Conservation (phyloP, 805 yeast species). For the Candida coleopterorum region DNA sequence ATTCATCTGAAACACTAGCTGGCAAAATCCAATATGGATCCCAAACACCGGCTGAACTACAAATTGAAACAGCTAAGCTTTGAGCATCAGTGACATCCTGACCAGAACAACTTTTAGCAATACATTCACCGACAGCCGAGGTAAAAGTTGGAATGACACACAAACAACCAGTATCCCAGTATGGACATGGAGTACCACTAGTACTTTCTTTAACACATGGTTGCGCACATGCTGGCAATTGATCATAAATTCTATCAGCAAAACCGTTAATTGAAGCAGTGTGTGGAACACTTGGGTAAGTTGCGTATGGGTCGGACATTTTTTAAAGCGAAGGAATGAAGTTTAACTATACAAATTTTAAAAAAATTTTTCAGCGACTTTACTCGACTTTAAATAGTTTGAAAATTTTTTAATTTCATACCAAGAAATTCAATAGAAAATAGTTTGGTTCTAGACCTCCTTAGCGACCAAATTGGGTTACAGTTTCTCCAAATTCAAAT, state of each 20-base stretch:
- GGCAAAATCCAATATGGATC: constrained; percentile 30
- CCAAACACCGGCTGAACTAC: constrained; percentile 31
- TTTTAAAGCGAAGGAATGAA: constrained; percentile 9
- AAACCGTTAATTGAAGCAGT: constrained; percentile 41
- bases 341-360: no score
- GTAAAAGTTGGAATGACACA: constrained; percentile 37
- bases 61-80: constrained; percentile 26
- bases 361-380: background rate
- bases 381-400: background rate
- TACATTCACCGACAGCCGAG: constrained; percentile 33
- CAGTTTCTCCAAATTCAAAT: background rate
- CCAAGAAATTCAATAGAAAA: background rate
- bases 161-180: constrained; percentile 44
- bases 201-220: constrained; percentile 28
- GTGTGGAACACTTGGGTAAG: constrained; percentile 31
- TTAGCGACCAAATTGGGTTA: background rate
- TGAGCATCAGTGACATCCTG: constrained; percentile 25
- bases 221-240: constrained; percentile 35
- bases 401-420: no score
- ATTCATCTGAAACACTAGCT: constrained; percentile 17
- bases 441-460: background rate
- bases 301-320: constrained; percentile 19
- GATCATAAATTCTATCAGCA: constrained; percentile 32
- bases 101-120: constrained; percentile 33
- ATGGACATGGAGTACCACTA: constrained; percentile 38